A percentile compares a stretch with the other conserved stretches of the same genome.
phyloP scores from a whole-genome alignment of 2,329 filamentous ascomycete species.

The Periconia sp. region DNA sequence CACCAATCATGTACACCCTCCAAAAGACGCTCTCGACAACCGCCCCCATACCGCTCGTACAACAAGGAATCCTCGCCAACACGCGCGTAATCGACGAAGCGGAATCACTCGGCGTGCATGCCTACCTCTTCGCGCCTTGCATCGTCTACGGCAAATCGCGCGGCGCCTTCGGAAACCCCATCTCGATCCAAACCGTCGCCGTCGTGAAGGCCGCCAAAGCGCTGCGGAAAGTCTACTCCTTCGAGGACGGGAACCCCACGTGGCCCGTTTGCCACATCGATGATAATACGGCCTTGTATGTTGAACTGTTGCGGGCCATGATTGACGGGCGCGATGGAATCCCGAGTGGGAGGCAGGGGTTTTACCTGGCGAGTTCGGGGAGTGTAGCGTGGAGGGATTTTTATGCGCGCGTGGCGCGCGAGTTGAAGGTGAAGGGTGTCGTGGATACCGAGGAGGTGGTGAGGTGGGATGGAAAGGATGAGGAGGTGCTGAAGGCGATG shows the following conservation, averaged over 20 bases:
- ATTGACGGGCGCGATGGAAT: conserved; percentile 39
- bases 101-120: conserved; percentile 47
- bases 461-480: conserved; percentile 31
- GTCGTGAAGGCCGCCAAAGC: conserved; percentile 51
- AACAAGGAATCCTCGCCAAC: conserved; percentile 47
- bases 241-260: conserved; percentile 45
- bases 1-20: conserved; percentile 47
- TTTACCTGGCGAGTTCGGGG: conserved; percentile 55
- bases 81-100: conserved; percentile 48
- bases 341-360: conserved; percentile 49
- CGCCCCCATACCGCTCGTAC: conserved; percentile 6
- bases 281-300: conserved; percentile 52
- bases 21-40: conserved; percentile 44
- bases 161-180: conserved; percentile 54
- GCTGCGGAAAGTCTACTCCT: conserved; percentile 43
- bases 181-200: conserved; percentile 55
- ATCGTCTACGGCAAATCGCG: conserved; percentile 56
- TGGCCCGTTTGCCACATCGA: conserved; percentile 58
- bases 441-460: conserved; percentile 43
- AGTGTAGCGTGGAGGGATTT: conserved; percentile 55
- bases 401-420: conserved; percentile 49
- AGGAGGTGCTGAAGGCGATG: conserved; percentile 45
- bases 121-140: conserved; percentile 58
- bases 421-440: conserved; percentile 44
- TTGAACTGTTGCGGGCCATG: conserved; percentile 50